Percentiles rank a stretch among this genome's conserved stretches.
Conservation (phyloP, 345 rosid species). For the Rhodomyrtus tomentosa region DNA sequence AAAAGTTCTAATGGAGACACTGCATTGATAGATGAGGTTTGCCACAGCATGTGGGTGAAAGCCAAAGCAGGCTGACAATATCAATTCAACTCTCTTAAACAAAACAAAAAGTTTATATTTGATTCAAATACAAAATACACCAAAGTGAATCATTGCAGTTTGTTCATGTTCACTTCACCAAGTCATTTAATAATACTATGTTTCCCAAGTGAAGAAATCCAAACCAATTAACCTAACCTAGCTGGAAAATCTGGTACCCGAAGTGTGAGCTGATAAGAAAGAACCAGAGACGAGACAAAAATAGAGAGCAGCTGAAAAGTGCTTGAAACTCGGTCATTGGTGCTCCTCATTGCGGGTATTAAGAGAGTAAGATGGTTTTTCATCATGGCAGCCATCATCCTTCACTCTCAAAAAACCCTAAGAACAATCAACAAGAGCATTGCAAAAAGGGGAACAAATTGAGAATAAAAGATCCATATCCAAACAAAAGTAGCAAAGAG, state of each 20-base stretch:
- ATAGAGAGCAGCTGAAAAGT: slow-evolving; percentile 16
- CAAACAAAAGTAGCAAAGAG: no score
- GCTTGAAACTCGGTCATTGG: slow-evolving; percentile 6
- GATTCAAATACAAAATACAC: background rate
- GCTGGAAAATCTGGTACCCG: no score
- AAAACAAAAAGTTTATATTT: background rate
- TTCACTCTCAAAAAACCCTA: background rate
- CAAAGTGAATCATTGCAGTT: background rate
- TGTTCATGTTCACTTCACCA: background rate
- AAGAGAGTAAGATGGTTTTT: background rate
- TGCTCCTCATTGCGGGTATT: no score
- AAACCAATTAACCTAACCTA: no score
- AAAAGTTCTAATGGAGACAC: background rate
- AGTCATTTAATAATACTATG: no score
- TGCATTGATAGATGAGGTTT: background rate
- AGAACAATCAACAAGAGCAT: background rate
- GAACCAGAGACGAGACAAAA: no score
- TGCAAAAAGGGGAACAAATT: background rate
- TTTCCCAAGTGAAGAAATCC: no score
- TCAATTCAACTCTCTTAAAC: background rate
- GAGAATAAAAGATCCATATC: no score
- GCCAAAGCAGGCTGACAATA: background rate
- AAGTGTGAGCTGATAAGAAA: no score
- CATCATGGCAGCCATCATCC: slow-evolving; percentile 13
- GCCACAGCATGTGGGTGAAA: background rate